Conservation (phyloP, 768 basidiomycete genomes). For the Trametes elegans region DNA sequence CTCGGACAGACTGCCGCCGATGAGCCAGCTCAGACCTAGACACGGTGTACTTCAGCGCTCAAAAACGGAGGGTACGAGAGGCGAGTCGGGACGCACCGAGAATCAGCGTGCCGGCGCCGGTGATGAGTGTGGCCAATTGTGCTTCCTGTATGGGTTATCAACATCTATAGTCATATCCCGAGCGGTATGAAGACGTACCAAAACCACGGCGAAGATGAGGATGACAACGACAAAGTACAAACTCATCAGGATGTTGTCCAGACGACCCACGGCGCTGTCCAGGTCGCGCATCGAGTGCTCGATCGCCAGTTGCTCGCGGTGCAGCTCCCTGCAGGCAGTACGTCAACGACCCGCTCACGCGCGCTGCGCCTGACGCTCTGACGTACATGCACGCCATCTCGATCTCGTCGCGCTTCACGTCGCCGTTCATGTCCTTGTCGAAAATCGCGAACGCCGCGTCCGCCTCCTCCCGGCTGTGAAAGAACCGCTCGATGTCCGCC, state of each 20-base stretch:
- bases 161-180: background rate
- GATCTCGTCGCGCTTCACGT: conserved; percentile 66
- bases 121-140: conserved; percentile 69
- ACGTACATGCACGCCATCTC: conserved; percentile 72
- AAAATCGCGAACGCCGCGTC: conserved; percentile 66
- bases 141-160: conserved; percentile 49
- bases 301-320: conserved; percentile 81
- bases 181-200: conserved; percentile 44
- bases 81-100: conserved; percentile 35
- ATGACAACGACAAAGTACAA: conserved; percentile 68
- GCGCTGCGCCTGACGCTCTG: conserved; percentile 55
- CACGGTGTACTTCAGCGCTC: background rate
- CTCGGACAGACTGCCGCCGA: conserved; percentile 77
- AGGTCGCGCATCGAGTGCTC: conserved; percentile 87
- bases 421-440: conserved; percentile 72
- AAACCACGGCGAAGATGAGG: conserved; percentile 80
- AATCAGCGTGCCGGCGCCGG: conserved; percentile 67
- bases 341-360: conserved; percentile 70
- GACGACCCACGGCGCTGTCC: conserved; percentile 82
- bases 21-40: conserved; percentile 79
- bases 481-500: conserved; percentile 70
- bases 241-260: conserved; percentile 86
- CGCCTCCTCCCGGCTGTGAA: conserved; percentile 64
- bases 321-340: conserved; percentile 63
- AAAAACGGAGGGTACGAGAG: background rate